Conservation (phyloP, 164 flowering plant species). For the Piper betle region DNA sequence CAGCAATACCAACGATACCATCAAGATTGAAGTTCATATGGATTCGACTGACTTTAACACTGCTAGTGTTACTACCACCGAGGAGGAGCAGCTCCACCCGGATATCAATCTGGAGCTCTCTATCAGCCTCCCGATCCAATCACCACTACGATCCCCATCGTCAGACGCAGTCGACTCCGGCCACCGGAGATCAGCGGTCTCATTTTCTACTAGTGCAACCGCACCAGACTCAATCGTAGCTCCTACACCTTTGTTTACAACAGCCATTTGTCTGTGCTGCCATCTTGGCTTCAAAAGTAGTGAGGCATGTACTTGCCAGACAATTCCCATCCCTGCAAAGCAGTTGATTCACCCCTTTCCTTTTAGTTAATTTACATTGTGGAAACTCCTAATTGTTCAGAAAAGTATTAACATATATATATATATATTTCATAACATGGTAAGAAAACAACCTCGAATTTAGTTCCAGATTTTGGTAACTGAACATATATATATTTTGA, state of each 20-base stretch:
- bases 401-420: background rate
- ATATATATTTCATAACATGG: no score
- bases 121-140: conserved; percentile 15
- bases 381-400: no score
- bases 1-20: background rate
- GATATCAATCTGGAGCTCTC: conserved; percentile 20
- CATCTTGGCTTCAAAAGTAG: conserved; percentile 17
- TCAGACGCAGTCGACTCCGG: conserved; percentile 2
- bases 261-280: conserved; percentile 18
- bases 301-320: conserved; percentile 16
- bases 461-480: no score
- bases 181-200: background rate
- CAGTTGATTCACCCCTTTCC: conserved; percentile 3
- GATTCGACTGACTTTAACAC: conserved; percentile 10
- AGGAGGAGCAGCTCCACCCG: conserved; percentile 1
- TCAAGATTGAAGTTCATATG: background rate
- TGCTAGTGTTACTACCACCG: conserved; percentile 12
- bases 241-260: conserved; percentile 1
- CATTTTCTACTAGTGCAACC: background rate
- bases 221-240: background rate
- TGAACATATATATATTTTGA: no score
- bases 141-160: background rate
- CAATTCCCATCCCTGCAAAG: conserved; percentile 8
- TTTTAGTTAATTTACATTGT: background rate
- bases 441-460: no score